A percentile compares a stretch with the other conserved stretches of the same genome.
Conservation (phyloP, 192 early-diverging fungal species). For the Entomortierella lignicola region DNA sequence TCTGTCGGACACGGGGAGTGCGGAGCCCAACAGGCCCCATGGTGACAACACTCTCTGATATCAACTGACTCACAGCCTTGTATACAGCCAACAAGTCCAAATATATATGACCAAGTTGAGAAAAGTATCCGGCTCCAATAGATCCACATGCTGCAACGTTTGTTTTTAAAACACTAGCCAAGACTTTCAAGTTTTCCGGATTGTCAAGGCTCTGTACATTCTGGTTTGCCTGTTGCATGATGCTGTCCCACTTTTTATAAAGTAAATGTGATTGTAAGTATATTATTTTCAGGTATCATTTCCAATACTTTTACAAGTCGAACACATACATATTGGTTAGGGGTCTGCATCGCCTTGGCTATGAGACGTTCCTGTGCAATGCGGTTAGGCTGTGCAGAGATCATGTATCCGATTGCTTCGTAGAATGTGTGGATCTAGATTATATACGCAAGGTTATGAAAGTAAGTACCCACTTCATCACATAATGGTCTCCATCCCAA, state of each 20-base stretch:
- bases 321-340: constrained; percentile 79
- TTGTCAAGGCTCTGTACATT: constrained; percentile 78
- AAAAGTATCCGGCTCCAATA: constrained; percentile 87
- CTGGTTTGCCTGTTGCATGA: constrained; percentile 77
- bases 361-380: constrained; percentile 86
- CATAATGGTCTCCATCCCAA: neutral
- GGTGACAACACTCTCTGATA: constrained; percentile 80
- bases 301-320: too few relatives aligned
- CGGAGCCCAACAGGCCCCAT: constrained; percentile 91
- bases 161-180: constrained; percentile 94
- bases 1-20: constrained; percentile 88
- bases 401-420: constrained; percentile 98
- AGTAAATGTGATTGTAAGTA: neutral
- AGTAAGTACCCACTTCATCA: neutral
- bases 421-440: constrained; percentile 94
- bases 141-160: constrained; percentile 93
- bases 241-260: constrained; percentile 76
- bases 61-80: constrained; percentile 85
- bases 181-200: constrained; percentile 86
- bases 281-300: too few relatives aligned
- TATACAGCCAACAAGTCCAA: constrained; percentile 93
- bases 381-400: constrained; percentile 90
- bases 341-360: constrained; percentile 86
- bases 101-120: constrained; percentile 92
- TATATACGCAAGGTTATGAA: neutral